Percentiles rank a stretch among this genome's conserved stretches.
Conservation (phyloP, 768 basidiomycete species). For the Phanerodontia chrysosporium region DNA sequence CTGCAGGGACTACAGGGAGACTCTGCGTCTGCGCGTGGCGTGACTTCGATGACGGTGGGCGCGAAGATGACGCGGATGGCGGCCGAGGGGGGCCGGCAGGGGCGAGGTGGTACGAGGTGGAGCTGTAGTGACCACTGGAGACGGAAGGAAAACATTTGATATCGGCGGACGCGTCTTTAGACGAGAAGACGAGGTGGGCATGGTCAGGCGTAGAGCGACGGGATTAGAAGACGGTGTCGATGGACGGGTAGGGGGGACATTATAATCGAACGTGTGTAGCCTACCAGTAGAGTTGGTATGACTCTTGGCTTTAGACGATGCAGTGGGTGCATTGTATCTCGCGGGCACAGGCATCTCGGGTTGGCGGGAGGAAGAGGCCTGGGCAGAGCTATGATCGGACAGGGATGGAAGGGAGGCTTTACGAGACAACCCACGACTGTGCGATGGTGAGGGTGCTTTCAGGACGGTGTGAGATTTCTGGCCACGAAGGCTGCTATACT, state of each 20-base stretch:
- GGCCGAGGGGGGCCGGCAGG: conserved; percentile 45
- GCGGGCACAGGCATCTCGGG: conserved; percentile 32
- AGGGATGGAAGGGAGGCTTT: conserved; percentile 79
- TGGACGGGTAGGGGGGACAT: conserved; percentile 72
- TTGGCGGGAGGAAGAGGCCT: conserved; percentile 47
- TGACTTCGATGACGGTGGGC: conserved; percentile 27
- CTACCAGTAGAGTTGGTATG: conserved; percentile 64
- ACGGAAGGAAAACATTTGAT: conserved; percentile 65
- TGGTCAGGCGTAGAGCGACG: conserved; percentile 74
- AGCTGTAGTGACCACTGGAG: conserved; percentile 28
- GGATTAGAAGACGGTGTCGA: conserved; percentile 78
- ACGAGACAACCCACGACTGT: conserved; percentile 58
- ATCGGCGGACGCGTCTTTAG: conserved; percentile 72
- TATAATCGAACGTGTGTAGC: conserved; percentile 54
- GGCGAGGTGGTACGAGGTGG: conserved; percentile 54
- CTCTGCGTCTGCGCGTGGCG: conserved; percentile 31
- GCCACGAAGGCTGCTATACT: conserved; percentile 71
- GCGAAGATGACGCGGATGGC: conserved; percentile 50
- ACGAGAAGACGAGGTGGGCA: conserved; percentile 75
- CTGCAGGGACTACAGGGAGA: conserved; percentile 39
- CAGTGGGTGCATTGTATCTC: conserved; percentile 76
- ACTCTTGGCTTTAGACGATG: conserved; percentile 74
- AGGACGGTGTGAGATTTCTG: conserved; percentile 84
- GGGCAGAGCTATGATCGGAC: conserved; percentile 54
- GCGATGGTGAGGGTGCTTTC: conserved; percentile 68